Evolutionary conservation across 148 eudicot species (phyloP).

Genomic region (Nyssa sinensis): DNA sequence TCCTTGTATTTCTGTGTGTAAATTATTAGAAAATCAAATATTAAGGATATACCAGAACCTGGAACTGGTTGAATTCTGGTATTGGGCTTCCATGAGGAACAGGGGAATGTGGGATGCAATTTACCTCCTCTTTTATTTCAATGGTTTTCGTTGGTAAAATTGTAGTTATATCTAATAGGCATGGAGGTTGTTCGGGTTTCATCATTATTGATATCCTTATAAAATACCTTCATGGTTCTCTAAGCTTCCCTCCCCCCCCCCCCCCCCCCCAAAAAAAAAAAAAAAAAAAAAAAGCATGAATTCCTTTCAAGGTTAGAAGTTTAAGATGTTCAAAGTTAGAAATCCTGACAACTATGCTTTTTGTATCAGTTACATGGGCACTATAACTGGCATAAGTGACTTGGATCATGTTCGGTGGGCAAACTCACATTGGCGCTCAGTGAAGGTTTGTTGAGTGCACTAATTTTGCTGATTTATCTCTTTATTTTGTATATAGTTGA

Average conservation of each 20-base stretch:
- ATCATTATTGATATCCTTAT: background rate
- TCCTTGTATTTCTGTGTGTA: no score
- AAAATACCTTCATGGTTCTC: background rate
- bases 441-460: constrained; percentile 50
- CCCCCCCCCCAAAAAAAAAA: no score
- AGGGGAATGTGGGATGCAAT: background rate
- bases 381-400: constrained; percentile 70
- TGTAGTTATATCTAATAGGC: background rate
- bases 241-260: no score
- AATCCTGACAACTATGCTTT: constrained; percentile 21
- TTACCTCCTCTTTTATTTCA: background rate
- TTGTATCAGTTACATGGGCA: constrained; percentile 74
- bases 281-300: no score
- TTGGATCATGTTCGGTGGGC: constrained; percentile 73
- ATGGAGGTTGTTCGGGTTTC: no score
- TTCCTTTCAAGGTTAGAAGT: background rate
- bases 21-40: no score
- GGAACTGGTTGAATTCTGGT: background rate
- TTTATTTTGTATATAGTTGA: background rate
- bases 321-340: background rate
- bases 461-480: background rate
- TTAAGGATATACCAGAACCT: no score
- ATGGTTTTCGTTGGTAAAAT: background rate
- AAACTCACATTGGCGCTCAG: constrained; percentile 83
- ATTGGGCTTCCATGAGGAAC: background rate